These are phyloP conservation scores for Populus euphratica DNA, from an alignment of 345 rosid species.

Conservation along the genomic window DNA sequence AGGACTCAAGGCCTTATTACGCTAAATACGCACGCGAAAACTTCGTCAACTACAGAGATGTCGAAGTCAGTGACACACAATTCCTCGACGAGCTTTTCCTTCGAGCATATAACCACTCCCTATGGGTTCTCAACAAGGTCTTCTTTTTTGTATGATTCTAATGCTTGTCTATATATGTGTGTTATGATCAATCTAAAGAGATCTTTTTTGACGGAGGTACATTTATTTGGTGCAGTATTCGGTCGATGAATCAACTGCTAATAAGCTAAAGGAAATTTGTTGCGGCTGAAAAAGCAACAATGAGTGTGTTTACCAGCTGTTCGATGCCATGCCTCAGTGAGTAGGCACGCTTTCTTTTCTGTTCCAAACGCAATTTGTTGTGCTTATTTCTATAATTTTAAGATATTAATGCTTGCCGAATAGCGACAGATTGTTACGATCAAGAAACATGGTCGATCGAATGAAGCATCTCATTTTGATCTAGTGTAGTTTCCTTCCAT, in stretches of 20 bases:
- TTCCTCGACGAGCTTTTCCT: slow-evolving; percentile 77
- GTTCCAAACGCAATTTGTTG: neutral
- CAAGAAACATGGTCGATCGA: neutral
- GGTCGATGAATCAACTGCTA: slow-evolving; percentile 68
- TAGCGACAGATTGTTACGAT: neutral
- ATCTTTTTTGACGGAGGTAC: slow-evolving; percentile 6
- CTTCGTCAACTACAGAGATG: slow-evolving; percentile 78
- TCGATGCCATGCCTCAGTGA: slow-evolving; percentile 39
- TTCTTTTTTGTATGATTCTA: neutral
- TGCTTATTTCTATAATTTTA: neutral
- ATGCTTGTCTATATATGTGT: neutral
- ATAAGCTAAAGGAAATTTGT: slow-evolving; percentile 54
- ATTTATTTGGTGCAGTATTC: slow-evolving; percentile 52
- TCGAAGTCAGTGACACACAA: slow-evolving; percentile 48
- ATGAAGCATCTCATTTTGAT: neutral
- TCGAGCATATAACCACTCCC: slow-evolving; percentile 78
- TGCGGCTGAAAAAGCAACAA: slow-evolving; percentile 15
- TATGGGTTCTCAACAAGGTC: slow-evolving; percentile 94
- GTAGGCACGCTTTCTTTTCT: neutral
- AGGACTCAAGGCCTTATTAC: slow-evolving; percentile 78
- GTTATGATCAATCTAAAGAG: neutral
- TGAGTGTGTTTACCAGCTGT: slow-evolving; percentile 30
- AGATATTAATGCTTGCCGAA: neutral
- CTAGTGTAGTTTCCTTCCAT: neutral
- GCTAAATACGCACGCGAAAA: slow-evolving; percentile 89